Percentiles rank a stretch among this genome's conserved stretches.
Evolutionary conservation across 1,284 basidiomycete species (phyloP).

Genomic region (Trichosporon sp.): DNA sequence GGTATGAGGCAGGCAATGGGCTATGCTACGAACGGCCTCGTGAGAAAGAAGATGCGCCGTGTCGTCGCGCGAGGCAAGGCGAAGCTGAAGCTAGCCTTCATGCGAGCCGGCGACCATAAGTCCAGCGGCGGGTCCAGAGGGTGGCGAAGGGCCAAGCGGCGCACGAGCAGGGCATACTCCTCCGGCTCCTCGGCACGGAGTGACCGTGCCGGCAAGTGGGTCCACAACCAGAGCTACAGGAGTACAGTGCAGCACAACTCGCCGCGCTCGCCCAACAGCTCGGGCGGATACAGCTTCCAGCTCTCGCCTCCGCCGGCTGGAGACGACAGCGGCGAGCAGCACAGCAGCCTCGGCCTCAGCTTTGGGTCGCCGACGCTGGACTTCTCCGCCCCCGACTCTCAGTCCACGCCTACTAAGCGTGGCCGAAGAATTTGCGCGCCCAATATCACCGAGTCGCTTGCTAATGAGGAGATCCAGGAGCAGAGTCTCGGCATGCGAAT

Average conservation of each 20-base stretch:
- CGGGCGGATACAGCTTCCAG: neutral
- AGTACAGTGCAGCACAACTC: neutral
- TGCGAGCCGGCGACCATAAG: slow-evolving; percentile 1
- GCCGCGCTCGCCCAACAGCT: neutral
- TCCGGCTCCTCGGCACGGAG: neutral
- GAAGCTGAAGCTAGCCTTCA: slow-evolving; percentile 11
- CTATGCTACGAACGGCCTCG: neutral
- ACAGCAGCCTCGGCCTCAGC: neutral
- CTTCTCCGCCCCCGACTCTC: neutral
- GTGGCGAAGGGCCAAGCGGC: neutral
- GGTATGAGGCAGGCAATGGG: neutral
- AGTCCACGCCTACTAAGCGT: neutral
- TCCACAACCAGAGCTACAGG: neutral
- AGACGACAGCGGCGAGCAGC: neutral
- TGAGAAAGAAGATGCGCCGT: slow-evolving; percentile 7
- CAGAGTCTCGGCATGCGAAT: neutral
- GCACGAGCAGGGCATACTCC: neutral
- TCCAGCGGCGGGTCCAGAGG: neutral
- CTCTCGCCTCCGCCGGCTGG: neutral
- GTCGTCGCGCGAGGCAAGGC: neutral
- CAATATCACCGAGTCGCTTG: neutral
- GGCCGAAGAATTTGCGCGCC: neutral
- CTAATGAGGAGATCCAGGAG: neutral
- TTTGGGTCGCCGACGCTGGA: neutral
- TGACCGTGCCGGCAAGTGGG: neutral